Percentiles rank a stretch among this genome's conserved stretches.
Conservation (phyloP, 163 green algal genomes). For the Prototheca cutis region DNA sequence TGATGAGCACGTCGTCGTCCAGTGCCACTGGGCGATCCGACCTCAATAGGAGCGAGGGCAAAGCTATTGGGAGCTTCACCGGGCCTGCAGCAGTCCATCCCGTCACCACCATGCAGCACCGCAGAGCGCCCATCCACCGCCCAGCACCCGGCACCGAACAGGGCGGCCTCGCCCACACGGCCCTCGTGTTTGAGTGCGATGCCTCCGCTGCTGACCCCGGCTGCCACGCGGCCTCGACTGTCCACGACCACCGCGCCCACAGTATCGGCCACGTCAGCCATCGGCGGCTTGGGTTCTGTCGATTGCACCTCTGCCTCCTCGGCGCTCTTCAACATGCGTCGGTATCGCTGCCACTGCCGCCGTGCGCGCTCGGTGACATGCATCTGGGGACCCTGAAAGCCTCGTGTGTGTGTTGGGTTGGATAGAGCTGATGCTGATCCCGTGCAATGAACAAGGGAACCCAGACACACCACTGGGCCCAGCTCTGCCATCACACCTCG, state of each 20-base stretch:
- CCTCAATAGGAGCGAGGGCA: no score
- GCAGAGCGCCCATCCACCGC: slow-evolving; percentile 12
- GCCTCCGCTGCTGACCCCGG: slow-evolving; percentile 71
- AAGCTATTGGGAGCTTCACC: no score
- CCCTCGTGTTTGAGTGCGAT: slow-evolving; percentile 67
- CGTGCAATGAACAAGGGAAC: no score
- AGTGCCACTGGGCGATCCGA: no score
- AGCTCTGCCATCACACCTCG: slow-evolving; percentile 7
- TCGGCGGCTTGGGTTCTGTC: neutral
- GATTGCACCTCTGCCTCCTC: neutral
- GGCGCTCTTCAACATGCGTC: slow-evolving; percentile 6
- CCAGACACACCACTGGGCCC: slow-evolving; percentile 5
- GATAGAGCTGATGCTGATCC: no score
- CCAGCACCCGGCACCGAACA: slow-evolving; percentile 67
- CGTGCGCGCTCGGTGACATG: no score
- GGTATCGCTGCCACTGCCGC: slow-evolving; percentile 25
- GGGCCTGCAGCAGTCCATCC: no score
- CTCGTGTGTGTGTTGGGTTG: no score
- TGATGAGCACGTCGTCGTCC: no score
- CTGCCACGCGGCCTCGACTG: slow-evolving; percentile 34
- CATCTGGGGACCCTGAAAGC: no score
- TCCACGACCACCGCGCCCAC: slow-evolving; percentile 42
- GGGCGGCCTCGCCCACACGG: slow-evolving; percentile 67
- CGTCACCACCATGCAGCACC: no score
- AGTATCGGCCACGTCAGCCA: slow-evolving; percentile 27